Conservation (phyloP, 441 rosid species). For the Adansonia grandidieri region DNA sequence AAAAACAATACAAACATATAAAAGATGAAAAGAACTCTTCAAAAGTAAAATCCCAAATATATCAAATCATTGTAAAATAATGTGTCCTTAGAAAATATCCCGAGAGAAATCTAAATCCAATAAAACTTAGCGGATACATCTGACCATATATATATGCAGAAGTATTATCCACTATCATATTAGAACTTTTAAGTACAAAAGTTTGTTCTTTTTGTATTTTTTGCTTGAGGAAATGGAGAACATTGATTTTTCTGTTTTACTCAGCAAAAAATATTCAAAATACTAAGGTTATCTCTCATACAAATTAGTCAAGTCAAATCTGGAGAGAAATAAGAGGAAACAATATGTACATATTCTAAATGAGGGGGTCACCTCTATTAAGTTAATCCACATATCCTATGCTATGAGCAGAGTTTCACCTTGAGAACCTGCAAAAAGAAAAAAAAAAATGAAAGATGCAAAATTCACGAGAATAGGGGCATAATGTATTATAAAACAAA, state of each 20-base stretch:
- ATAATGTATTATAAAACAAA: background rate
- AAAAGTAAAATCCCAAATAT: too few relatives aligned
- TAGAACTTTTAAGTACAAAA: too few relatives aligned
- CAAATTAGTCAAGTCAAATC: slow-evolving; percentile 9
- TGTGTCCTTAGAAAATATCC: too few relatives aligned
- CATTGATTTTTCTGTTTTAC: background rate
- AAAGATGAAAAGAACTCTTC: too few relatives aligned
- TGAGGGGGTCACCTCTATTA: slow-evolving; percentile 15
- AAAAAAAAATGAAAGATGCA: background rate
- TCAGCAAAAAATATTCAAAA: background rate
- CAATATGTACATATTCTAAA: slow-evolving; percentile 40
- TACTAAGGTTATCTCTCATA: background rate
- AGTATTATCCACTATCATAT: too few relatives aligned
- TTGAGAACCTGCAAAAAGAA: slow-evolving; percentile 49
- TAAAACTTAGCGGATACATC: too few relatives aligned
- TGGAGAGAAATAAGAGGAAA: background rate
- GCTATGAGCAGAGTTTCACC: slow-evolving; percentile 49
- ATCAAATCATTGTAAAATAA: too few relatives aligned
- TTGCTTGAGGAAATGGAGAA: background rate
- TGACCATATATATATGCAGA: too few relatives aligned
- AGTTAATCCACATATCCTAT: slow-evolving; percentile 25
- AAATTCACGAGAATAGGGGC: background rate
- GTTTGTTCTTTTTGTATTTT: too few relatives aligned
- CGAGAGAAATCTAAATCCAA: too few relatives aligned
- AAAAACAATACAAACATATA: too few relatives aligned